phyloP scores from a whole-genome alignment of 371 early-diverging fungal species.

The Batrachochytrium dendrobatidis region DNA sequence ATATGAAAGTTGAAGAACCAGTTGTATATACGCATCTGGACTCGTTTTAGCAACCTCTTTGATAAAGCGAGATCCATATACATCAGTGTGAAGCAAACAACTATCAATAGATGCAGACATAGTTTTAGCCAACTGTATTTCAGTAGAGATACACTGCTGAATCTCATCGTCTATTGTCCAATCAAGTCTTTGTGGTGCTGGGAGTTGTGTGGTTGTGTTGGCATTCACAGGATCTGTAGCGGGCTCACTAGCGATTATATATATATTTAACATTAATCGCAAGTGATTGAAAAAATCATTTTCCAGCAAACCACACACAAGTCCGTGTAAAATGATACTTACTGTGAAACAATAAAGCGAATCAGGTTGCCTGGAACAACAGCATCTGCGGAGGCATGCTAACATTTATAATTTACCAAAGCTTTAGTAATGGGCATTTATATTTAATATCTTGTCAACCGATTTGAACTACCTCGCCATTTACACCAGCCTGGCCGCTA shows the following conservation, averaged over 20 bases:
- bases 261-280: neutral
- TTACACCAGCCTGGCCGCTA: constrained; percentile 84
- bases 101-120: constrained; percentile 65
- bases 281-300: too few species aligned
- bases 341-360: constrained; percentile 54
- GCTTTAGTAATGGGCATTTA: too few species aligned
- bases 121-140: constrained; percentile 51
- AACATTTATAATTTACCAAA: neutral
- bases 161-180: constrained; percentile 57
- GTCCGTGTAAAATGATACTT: too few species aligned
- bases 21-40: constrained; percentile 76
- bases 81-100: constrained; percentile 57
- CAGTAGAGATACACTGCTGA: constrained; percentile 45
- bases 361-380: constrained; percentile 76
- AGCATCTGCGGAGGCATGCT: constrained; percentile 89
- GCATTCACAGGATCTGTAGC: constrained; percentile 40
- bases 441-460: too few species aligned
- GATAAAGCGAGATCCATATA: constrained; percentile 75
- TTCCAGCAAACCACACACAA: too few species aligned
- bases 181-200: constrained; percentile 46
- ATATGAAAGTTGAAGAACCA: constrained; percentile 73
- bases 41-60: constrained; percentile 55
- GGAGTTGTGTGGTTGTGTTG: constrained; percentile 23
- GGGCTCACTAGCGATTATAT: constrained; percentile 41
- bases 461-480: constrained; percentile 66